Evolutionary conservation across 306 rosid genomes (phyloP), one percentile per base, ranked within the genome.

Genomic region (Cicer chorassanicum): DNA sequence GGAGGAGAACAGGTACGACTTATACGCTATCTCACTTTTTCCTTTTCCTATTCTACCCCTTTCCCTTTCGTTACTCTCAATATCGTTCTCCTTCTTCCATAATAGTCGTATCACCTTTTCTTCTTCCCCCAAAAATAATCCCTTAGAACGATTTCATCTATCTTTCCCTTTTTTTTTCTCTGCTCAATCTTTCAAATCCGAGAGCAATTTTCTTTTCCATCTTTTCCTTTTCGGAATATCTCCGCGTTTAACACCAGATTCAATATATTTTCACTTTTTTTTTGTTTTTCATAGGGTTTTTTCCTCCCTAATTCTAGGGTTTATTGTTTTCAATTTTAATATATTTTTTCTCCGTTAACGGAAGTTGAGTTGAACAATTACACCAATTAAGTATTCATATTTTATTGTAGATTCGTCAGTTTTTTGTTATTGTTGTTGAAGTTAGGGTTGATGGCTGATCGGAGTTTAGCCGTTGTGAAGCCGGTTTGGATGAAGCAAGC

Each of bases 401-500:
- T 29, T 29, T 4, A 29, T 68, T 2, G 39, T 9, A 65, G 56
- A 60, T 62, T 75, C 53, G 18, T 60, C 42, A 43, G 74, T 39
- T 36, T 36, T 29, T 36, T 34, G 38, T 48, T 48, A 16, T 13
- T 39, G 24, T 41, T 65, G 43, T 51, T 38, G 54, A 36, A 63
- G 74, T 11, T 75, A 72, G 70, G 82, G 77, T 67, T 71, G 51
- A 94, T 94, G 99, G 99, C 96, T 65, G 98, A 94, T 81, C 97
- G 96, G 39, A 89, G 66, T 79, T 66, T 49, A 54, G 88, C 87
- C 24, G 81, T 88, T 49, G 95, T 60, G 18, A 94, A 92, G 46
- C 96, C 99, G 36, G 80, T 92, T 70, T 94, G 99, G 98, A 85
- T 92, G 97, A 95, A 95, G 87, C 99, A 95, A 73, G 98, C 99